Base-by-base conservation (phyloP, 768 basidiomycete genomes). In the Crassisporium funariophilum region DNA sequence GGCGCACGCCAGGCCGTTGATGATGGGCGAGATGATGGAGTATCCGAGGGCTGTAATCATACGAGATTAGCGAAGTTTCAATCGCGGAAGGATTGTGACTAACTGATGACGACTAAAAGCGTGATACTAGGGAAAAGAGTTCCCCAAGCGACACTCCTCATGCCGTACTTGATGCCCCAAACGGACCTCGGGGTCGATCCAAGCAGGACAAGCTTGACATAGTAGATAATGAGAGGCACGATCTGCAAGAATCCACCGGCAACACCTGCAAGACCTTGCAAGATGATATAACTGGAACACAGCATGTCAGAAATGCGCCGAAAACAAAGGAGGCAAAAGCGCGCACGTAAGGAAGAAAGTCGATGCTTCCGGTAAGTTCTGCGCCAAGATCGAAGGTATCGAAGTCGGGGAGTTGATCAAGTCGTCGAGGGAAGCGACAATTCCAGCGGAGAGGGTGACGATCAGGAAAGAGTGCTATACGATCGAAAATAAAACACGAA, bases 381-480 rank as follows among this genome's bases (percentile, higher is more conserved):
- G 61, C 0, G 97, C 93, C 37, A 99, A 72, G 15, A 88, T 71
- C 0, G 64, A 75, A 0, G 95, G 86, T 19, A 89, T 70, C 0
- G 79, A 82, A 0, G 75, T 70, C 0, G 93, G 93, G 65, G 90
- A 79, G 42, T 84, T 66, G 16, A 82, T 64, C 38, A 98, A 65
- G 2, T 67, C 62, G 4, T 77, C 72, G 3, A 97, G 70, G 0
- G 94, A 77, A 3, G 84, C 74, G 46, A 93, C 73, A 53, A 99
- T 78, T 44, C 95, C 95, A 2, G 91, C 87, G 24, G 83, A 76
- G 23, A 98, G 64, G 0, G 94, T 90, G 24, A 97, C 84, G 57
- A 97, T 81, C 35, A 98, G 72, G 82, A 98, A 99, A 2, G 91
- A 91, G 68, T 98, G 89, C 88, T 97, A 68, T n/a, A n/a, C n/a